Conservation (phyloP, 768 basidiomycete genomes). For the Tylopilus felleus region DNA sequence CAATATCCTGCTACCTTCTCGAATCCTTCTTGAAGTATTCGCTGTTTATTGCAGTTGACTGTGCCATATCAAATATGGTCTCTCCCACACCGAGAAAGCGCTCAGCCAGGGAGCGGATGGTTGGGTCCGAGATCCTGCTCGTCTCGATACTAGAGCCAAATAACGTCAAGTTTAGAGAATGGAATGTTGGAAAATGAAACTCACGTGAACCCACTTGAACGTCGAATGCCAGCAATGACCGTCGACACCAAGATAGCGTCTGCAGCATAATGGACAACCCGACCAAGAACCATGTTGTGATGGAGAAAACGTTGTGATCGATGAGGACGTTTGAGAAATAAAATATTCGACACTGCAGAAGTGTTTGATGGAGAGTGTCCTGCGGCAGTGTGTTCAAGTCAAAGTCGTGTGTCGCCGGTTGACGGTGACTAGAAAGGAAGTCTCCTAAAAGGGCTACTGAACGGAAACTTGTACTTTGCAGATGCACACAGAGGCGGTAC, state of each 20-base stretch:
- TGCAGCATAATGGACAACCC: conserved; percentile 75
- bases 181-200: conserved; percentile 34
- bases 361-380: not conserved
- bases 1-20: conserved; percentile 28
- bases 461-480: not conserved
- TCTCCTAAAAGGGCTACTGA: not conserved
- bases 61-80: conserved; percentile 80
- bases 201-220: conserved; percentile 87
- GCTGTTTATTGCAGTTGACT: conserved; percentile 84
- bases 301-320: not conserved
- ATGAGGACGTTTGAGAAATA: conserved; percentile 2
- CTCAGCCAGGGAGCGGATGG: conserved; percentile 71
- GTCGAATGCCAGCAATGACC: conserved; percentile 84
- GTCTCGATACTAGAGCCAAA: conserved; percentile 57
- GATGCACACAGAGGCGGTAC: conserved; percentile 34
- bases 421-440: conserved; percentile 14
- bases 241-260: conserved; percentile 88
- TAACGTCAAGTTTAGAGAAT: not conserved
- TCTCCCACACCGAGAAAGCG: conserved; percentile 86
- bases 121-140: conserved; percentile 69
- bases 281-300: conserved; percentile 55
- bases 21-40: conserved; percentile 68
- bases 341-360: not conserved
- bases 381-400: not conserved
- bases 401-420: not conserved